phyloP scores from a whole-genome alignment of 2,329 filamentous ascomycete genomes.

The Epichloe brachyelytri region DNA sequence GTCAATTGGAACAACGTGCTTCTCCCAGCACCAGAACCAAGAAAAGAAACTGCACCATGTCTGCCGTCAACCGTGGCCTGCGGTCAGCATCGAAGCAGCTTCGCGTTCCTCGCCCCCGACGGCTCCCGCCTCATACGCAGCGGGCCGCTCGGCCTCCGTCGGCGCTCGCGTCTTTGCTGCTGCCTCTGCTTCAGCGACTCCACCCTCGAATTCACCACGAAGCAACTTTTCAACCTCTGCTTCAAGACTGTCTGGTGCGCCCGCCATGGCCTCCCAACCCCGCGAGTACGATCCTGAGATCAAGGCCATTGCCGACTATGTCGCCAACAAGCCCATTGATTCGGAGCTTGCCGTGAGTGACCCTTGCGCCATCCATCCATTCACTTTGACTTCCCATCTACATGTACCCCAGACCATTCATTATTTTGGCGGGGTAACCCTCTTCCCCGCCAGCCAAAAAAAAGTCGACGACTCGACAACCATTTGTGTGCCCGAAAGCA shows the following conservation, averaged over 20 bases:
- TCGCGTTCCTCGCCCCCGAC: constrained; percentile 25
- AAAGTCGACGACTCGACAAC: neutral
- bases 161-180: constrained; percentile 18
- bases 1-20: constrained; percentile 1
- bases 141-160: constrained; percentile 12
- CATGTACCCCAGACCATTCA: too few relatives aligned
- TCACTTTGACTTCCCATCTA: neutral
- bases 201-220: constrained; percentile 13
- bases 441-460: neutral
- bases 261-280: constrained; percentile 35
- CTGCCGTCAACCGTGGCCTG: constrained; percentile 40
- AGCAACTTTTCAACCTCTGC: constrained; percentile 36
- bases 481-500: neutral
- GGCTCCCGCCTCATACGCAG: constrained; percentile 1
- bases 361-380: neutral
- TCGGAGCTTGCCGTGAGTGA: constrained; percentile 80
- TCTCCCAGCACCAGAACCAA: neutral
- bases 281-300: constrained; percentile 82
- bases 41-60: constrained; percentile 26
- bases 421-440: neutral
- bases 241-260: constrained; percentile 33
- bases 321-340: constrained; percentile 81
- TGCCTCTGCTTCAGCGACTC: constrained; percentile 15
- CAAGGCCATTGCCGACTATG: constrained; percentile 86
- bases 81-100: constrained; percentile 42